phyloP scores from a whole-genome alignment of 2,329 filamentous ascomycete genomes.

The Chrysosporium queenslandicum region DNA sequence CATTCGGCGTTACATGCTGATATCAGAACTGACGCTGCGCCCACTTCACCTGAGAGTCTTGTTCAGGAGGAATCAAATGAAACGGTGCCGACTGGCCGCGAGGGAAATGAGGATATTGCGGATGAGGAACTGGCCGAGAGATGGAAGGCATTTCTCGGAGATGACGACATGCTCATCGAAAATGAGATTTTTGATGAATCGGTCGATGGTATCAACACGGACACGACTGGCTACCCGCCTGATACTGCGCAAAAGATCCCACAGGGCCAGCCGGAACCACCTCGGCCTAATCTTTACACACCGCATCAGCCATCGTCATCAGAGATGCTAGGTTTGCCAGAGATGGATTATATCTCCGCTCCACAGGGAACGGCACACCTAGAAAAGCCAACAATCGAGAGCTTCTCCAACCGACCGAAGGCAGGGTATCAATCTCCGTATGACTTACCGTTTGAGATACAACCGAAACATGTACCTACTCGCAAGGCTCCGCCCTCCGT shows the following conservation, averaged over 20 bases:
- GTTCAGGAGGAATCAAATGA: not conserved
- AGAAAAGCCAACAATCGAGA: slow-evolving; percentile 42
- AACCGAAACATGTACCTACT: slow-evolving; percentile 44
- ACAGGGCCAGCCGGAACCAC: slow-evolving; percentile 1
- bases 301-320: slow-evolving; percentile 43
- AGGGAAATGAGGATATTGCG: slow-evolving; percentile 17
- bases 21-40: slow-evolving; percentile 16
- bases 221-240: not conserved
- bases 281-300: slow-evolving; percentile 38
- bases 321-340: slow-evolving; percentile 34
- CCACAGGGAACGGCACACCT: not conserved
- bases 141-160: slow-evolving; percentile 73
- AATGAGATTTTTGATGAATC: slow-evolving; percentile 44
- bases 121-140: slow-evolving; percentile 63
- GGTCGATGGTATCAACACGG: not conserved
- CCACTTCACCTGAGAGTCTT: not conserved
- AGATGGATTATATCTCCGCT: slow-evolving; percentile 15
- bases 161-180: slow-evolving; percentile 56
- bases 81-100: not conserved
- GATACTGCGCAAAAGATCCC: slow-evolving; percentile 8
- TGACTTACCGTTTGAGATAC: slow-evolving; percentile 81
- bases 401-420: slow-evolving; percentile 83
- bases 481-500: slow-evolving; percentile 33
- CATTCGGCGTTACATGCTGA: slow-evolving; percentile 42
- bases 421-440: slow-evolving; percentile 91